Conservation (phyloP, 2,329 filamentous ascomycete genomes). For the Berkeleyomyces basicola region DNA sequence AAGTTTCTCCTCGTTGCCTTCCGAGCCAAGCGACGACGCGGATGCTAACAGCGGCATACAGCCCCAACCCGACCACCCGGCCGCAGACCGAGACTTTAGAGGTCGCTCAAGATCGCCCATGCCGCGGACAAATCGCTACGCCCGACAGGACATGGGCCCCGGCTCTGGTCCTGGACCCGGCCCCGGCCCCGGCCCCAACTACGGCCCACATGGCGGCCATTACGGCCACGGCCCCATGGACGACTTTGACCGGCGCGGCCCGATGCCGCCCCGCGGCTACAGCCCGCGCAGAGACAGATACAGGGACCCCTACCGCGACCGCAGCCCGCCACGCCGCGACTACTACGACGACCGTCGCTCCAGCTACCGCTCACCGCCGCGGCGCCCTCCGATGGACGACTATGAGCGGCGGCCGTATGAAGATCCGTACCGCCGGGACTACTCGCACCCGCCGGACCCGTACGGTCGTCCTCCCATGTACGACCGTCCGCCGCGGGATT, state of each 20-base stretch:
- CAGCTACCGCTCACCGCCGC: constrained; percentile 62
- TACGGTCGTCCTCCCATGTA: constrained; percentile 40
- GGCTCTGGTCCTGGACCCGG: not conserved
- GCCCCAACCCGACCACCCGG: constrained; percentile 56
- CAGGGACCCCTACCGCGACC: constrained; percentile 68
- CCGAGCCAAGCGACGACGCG: not conserved
- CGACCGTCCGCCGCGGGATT: constrained; percentile 36
- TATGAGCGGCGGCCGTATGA: constrained; percentile 57
- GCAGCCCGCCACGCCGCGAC: constrained; percentile 72
- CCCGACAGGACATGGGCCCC: not conserved
- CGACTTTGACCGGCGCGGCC: constrained; percentile 67
- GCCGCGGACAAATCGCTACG: constrained; percentile 31
- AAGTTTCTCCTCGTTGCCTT: constrained; percentile 22
- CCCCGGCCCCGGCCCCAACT: not conserved
- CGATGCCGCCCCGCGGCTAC: constrained; percentile 50
- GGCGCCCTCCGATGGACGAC: constrained; percentile 63
- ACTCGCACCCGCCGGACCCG: constrained; percentile 42
- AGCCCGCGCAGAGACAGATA: constrained; percentile 55
- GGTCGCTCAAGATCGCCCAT: constrained; percentile 61
- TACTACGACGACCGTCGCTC: constrained; percentile 69
- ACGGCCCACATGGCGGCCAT: not conserved
- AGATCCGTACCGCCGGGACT: constrained; percentile 58
- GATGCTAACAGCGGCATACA: constrained; percentile 21
- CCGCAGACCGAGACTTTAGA: constrained; percentile 38
- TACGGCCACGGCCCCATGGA: constrained; percentile 27